Base-by-base conservation (phyloP, 1,284 basidiomycete species). In the Puccinia novopanici region DNA sequence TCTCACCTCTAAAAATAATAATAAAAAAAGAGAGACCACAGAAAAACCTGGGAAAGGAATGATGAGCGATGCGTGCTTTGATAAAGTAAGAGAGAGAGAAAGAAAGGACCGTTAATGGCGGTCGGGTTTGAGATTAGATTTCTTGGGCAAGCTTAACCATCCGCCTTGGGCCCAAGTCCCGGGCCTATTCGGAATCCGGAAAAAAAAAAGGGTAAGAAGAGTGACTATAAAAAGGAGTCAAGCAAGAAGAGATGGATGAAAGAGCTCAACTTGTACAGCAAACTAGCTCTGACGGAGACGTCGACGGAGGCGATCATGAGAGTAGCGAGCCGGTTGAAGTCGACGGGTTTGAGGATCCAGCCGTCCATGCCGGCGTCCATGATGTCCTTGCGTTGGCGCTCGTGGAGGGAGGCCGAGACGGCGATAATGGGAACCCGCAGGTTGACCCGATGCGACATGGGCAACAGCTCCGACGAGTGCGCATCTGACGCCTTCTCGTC, bases 331-430 rank as follows among this genome's bases (percentile, higher is more conserved):
- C 84, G 81, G 2, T 75, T 89, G 86, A 93, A 93, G 84, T 93
- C 90, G 82, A 94, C 91, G 0, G 92, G 93, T 86, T 94, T 94
- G 81, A 93, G 86, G n/a, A 94, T 89, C 92, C 92, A 94, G 12
- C 92, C 93, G 84, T 94, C 92, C 86, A 94, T 90, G 63, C 92
- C 90, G 63, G 89, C 87, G 30, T 88, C 86, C 6, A 87, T 86
- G 81, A 94, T 87, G 81, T 85, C 89, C 0, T 88, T 86, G 2
- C 90, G 87, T 84, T 92, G 90, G 37, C 87, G 86, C 83, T 92
- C 91, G 52, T 88, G 86, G 34, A 94, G 86, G 4, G 92, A 93
- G 0, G 92, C 92, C 13, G 91, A 93, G 4, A 95, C 92, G 4
- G 92, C 93, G 83, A 95, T 91, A 78, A 94, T 92, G 1, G 92